Evolutionary conservation across 345 rosid species (phyloP), one percentile per base, ranked within the genome.

Genomic region (Eucalyptus paniculata): DNA sequence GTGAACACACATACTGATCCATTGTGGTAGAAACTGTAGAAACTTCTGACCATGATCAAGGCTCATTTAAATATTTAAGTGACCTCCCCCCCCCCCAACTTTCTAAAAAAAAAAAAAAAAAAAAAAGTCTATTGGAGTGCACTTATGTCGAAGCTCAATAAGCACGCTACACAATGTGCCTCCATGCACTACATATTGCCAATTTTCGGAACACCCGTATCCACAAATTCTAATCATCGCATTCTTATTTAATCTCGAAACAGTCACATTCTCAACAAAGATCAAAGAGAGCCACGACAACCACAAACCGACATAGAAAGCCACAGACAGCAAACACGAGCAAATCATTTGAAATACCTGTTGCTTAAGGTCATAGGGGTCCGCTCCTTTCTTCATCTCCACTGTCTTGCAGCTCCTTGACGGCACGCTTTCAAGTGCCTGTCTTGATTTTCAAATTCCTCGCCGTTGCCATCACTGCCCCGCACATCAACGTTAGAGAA

Each of bases 301-400:
- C 82, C 28, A 37, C 45, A 5, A 2, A 37, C 23, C 15, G 7
- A 34, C 12, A 18, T 18, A 49, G 26, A 44, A 51, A 86, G 21
- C 21, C 58, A 45, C 58, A 19, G 54, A 47, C 83, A 37, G 32
- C 12, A 4, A 32, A 26, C 60, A 6, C 40, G 30, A 24, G 49
- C 26, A 65, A 87, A 40, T 19, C 1, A n/a, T 85, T 4, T 16
- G 8, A 45, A 60, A 37, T 87, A 96, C 99, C 99, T 97, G 99
- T 88, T 97, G 99, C 88, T 97, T 97, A 18, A 97, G 98, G 91
- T 97, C 99, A 89, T 96, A 97, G 60, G 96, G 97, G 87, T 97
- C 99, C 51, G 98, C 98, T 44, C 96, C 96, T 88, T 95, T 96
- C 72, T 97, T 97, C 98, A 97, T 97, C 87, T 93, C 97, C 47